These are phyloP conservation scores for Cyberlindnera maritima DNA, from an alignment of 805 yeast genomes.

Conservation along the genomic window DNA sequence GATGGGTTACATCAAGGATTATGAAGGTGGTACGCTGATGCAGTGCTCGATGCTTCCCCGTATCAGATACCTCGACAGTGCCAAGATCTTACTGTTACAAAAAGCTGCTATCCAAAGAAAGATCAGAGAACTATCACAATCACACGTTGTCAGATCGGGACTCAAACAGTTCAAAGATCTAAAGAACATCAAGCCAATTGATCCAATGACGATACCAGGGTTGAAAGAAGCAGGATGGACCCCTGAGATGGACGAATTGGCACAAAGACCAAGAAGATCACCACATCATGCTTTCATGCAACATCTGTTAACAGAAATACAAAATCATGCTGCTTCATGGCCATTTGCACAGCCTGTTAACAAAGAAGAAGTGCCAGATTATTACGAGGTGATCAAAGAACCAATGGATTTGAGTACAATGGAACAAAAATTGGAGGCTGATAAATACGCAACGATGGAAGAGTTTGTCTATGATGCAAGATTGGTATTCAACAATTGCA, in stretches of 20 bases:
- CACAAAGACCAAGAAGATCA: slow-evolving; percentile 89
- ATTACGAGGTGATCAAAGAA: slow-evolving; percentile 92
- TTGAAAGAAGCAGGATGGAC: slow-evolving; percentile 95
- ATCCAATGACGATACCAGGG: slow-evolving; percentile 87
- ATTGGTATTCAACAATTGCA: slow-evolving; percentile 84
- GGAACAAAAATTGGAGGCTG: slow-evolving; percentile 91
- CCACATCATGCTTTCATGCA: slow-evolving; percentile 96
- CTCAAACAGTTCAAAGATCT: slow-evolving; percentile 61
- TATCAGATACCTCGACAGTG: slow-evolving; percentile 84
- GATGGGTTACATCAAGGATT: slow-evolving; percentile 99
- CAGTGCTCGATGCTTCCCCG: slow-evolving; percentile 93
- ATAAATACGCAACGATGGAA: slow-evolving; percentile 86
- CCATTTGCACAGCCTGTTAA: slow-evolving; percentile 94
- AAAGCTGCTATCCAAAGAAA: slow-evolving; percentile 88
- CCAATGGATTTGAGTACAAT: slow-evolving; percentile 97
- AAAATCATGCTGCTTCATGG: slow-evolving; percentile 97
- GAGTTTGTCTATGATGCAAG: slow-evolving; percentile 88
- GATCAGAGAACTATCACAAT: slow-evolving; percentile 72
- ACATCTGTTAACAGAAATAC: slow-evolving; percentile 80
- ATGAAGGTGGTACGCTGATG: slow-evolving; percentile 98
- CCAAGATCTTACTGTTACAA: slow-evolving; percentile 80
- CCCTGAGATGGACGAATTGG: slow-evolving; percentile 95
- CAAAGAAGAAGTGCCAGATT: slow-evolving; percentile 92
- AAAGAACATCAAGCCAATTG: slow-evolving; percentile 49
- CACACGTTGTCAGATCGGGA: slow-evolving; percentile 82